Base-by-base conservation (phyloP, 225 moss, liverwort and hornwort genomes). In the Thuidium tamariscinum region DNA sequence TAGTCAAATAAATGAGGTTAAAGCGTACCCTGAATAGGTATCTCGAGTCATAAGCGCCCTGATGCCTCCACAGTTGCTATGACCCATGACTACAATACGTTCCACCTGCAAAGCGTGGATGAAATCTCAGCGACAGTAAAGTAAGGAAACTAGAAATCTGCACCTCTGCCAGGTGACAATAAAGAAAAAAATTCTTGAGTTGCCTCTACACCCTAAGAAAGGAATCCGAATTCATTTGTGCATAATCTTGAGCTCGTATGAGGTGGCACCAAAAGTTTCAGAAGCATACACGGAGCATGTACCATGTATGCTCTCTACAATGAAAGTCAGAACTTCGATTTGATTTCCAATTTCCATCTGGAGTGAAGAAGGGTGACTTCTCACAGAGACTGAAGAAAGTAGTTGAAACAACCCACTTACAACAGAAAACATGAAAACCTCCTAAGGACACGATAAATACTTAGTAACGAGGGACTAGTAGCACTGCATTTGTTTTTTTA, bases 1-100 rank as follows among this genome's bases (percentile, higher is more conserved):
- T 42, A 11, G 57, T 72, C 48, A 74, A 62, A 67, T 36, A 11
- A 36, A 61, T n/a, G 48, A 60, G 79, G 13, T 60, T 21, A 29
- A 37, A 80, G 9, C 30, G 29, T 88, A 91, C 91, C 89, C 89
- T 86, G 86, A 81, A 60, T 86, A 89, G 37, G 62, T 83, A 27
- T 90, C 89, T 82, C 93, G 93, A 39, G 94, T 86, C 97, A 96
- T 96, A 39, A 97, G 89, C 21, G 97, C 97, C 83, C 10, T 92
- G 62, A 97, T 96, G 52, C 97, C 97, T 81, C 97, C 97, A 86
- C 97, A 97, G 75, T 88, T 92, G 82, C 96, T 95, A 88, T 97
- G 96, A 22, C 97, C 97, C 88, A 95, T 95, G 22, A 97, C 95
- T 86, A 97, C 95, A 76, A 97, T 95, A 77, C 93, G 93, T 55